Conservation (phyloP, 768 basidiomycete genomes). For the Tephrocybe sp. region DNA sequence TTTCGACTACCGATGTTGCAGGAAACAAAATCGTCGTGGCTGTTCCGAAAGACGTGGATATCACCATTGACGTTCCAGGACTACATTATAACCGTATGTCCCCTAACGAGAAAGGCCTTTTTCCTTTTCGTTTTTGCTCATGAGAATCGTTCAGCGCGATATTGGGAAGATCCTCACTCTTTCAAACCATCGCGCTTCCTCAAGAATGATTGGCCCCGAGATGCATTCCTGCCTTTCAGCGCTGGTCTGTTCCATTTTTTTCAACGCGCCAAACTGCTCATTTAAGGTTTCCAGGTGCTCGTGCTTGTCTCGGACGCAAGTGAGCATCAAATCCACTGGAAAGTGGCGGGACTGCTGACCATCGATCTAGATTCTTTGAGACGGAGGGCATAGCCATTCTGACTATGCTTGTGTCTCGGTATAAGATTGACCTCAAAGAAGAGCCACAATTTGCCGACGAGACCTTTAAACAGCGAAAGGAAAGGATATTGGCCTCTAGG, state of each 20-base stretch:
- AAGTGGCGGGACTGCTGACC: neutral
- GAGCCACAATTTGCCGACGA: conserved; percentile 47
- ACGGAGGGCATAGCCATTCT: conserved; percentile 49
- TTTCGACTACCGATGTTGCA: conserved; percentile 28
- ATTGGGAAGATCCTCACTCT: conserved; percentile 50
- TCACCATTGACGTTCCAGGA: conserved; percentile 36
- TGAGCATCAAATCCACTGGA: conserved; percentile 13
- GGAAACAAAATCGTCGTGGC: conserved; percentile 38
- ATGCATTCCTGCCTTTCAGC: conserved; percentile 55
- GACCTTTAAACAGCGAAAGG: conserved; percentile 43
- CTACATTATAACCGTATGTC: conserved; percentile 51
- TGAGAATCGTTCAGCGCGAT: conserved; percentile 37
- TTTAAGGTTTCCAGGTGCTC: conserved; percentile 26
- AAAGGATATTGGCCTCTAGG: conserved; percentile 33
- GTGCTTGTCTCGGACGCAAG: conserved; percentile 45
- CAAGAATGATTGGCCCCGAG: conserved; percentile 45
- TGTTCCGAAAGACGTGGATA: conserved; percentile 38
- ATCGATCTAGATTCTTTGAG: conserved; percentile 41
- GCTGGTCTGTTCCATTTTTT: conserved; percentile 28
- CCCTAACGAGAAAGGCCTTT: neutral
- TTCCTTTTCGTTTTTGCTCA: neutral
- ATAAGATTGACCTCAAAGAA: conserved; percentile 46
- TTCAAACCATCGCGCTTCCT: conserved; percentile 49
- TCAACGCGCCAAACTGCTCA: neutral
- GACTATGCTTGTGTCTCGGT: conserved; percentile 44